Evolutionary conservation across 176 grass and related monocot genomes (phyloP), one percentile per base, ranked within the genome.

Genomic region (Oryza meridionalis): DNA sequence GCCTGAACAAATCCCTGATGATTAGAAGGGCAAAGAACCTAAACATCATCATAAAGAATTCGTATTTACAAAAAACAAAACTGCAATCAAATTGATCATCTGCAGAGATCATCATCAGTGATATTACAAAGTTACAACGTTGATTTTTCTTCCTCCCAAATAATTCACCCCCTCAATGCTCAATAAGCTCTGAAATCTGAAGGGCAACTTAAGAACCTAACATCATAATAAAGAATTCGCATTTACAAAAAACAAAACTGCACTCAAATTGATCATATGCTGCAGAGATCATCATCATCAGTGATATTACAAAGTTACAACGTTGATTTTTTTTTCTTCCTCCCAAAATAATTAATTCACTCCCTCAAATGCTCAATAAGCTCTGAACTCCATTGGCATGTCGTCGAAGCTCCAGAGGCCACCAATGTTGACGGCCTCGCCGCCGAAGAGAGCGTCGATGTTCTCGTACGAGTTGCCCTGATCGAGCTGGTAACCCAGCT

Each of bases 321-420:
- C 15, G 13, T 6, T 58, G 44, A 21, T 77, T 21, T n/a, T n/a
- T n/a, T n/a, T n/a, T n/a, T n/a, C n/a, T n/a, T n/a, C n/a, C 25
- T 4, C 42, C 63, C 40, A 0, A n/a, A n/a, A n/a, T n/a, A 14
- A 53, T 53, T 16, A 53, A 17, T 19, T 19, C 51, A 21, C 17
- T 21, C 1, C 50, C 1, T 7, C 51, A 31, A 13, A 19, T 85
- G 6, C 38, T 40, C 75, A 71, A 9, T 85, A 85, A 31, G 62
- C 24, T 46, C 7, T 55, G 5, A 3, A 25, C 24, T 47, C 37
- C 37, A 47, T 77, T 11, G 65, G 74, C 65, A 85, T 31, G 10
- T 78, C 83, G 1, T 85, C 83, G 15, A 85, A 85, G 70, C 51
- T 78, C 75, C 66, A 85, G 26, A 85, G 74, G 4, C 51, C 51